Evolutionary conservation across 331 rosid genomes (phyloP).

Genomic region (Spiraea crenata): DNA sequence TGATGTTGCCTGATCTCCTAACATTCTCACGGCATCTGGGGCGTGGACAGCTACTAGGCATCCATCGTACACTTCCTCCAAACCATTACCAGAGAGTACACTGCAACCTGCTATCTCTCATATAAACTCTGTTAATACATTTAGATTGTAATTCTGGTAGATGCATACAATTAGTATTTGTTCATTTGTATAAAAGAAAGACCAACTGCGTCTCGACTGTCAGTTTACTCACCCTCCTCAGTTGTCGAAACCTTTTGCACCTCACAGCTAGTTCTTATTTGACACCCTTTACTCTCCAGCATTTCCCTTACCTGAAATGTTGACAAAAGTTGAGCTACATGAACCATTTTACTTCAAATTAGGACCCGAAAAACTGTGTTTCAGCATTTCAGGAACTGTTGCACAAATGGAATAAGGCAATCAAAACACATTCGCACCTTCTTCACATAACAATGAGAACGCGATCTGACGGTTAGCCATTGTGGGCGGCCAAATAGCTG

Average conservation of each 20-base stretch:
- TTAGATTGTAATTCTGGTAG: not conserved
- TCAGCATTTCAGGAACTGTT: not conserved
- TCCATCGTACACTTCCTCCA: conserved; percentile 49
- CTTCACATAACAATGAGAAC: conserved; percentile 69
- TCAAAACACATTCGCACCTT: conserved; percentile 43
- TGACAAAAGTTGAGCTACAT: not conserved
- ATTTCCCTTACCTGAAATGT: conserved; percentile 61
- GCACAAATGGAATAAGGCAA: too few species aligned
- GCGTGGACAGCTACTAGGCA: conserved; percentile 87
- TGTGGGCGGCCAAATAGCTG: conserved; percentile 90
- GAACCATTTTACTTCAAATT: not conserved
- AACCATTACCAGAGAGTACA: conserved; percentile 53
- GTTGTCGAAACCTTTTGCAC: conserved; percentile 51
- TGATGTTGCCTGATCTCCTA: conserved; percentile 74
- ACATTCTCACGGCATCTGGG: conserved; percentile 73
- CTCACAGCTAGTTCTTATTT: conserved; percentile 45
- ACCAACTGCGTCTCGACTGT: not conserved
- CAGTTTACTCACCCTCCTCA: conserved; percentile 49
- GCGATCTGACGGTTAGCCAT: conserved; percentile 80
- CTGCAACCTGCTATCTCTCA: conserved; percentile 54
- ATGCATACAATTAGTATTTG: not conserved
- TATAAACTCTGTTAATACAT: conserved; percentile 17
- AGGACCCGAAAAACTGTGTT: not conserved
- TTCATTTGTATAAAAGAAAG: not conserved
- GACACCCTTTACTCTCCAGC: conserved; percentile 56